These are phyloP conservation scores for Peribolospora kevripleyi DNA, from an alignment of 768 basidiomycete genomes.

Conservation along the genomic window DNA sequence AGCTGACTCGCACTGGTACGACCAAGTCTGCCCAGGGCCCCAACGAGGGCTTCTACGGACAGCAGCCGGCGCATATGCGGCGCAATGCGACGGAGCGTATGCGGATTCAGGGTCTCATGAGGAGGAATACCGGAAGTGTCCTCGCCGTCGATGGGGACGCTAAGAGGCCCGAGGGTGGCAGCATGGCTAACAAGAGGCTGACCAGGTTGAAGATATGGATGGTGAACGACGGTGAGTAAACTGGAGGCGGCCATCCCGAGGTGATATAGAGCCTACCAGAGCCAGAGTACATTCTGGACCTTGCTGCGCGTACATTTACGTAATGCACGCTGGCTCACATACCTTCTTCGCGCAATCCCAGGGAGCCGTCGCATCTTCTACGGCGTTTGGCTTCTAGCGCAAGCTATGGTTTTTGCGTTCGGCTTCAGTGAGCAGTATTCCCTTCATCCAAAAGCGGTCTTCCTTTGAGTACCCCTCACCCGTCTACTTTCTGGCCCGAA, in stretches of 20 bases:
- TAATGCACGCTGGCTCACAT: background rate
- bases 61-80: conserved; percentile 28
- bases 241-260: background rate
- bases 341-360: background rate
- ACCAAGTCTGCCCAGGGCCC: too few species aligned
- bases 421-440: conserved; percentile 25
- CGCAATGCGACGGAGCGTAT: conserved; percentile 67
- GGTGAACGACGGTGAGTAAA: conserved; percentile 54
- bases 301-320: background rate
- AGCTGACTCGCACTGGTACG: too few species aligned
- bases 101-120: conserved; percentile 64
- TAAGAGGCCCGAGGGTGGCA: conserved; percentile 19
- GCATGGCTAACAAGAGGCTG: too few species aligned
- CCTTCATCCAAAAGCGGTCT: too few species aligned
- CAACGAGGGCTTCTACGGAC: too few species aligned
- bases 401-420: conserved; percentile 48
- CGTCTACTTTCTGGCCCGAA: too few species aligned
- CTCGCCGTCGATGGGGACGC: background rate
- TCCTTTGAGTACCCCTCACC: too few species aligned
- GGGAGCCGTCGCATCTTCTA: conserved; percentile 49
- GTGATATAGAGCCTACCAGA: background rate
- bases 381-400: conserved; percentile 52
- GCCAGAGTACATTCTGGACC: too few species aligned
- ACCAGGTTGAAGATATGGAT: conserved; percentile 44
- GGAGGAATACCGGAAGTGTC: conserved; percentile 24